A percentile compares a stretch with the other conserved stretches of the same genome.
Conservation (phyloP, 2,329 filamentous ascomycete genomes). For the Colletotrichum tropicale region DNA sequence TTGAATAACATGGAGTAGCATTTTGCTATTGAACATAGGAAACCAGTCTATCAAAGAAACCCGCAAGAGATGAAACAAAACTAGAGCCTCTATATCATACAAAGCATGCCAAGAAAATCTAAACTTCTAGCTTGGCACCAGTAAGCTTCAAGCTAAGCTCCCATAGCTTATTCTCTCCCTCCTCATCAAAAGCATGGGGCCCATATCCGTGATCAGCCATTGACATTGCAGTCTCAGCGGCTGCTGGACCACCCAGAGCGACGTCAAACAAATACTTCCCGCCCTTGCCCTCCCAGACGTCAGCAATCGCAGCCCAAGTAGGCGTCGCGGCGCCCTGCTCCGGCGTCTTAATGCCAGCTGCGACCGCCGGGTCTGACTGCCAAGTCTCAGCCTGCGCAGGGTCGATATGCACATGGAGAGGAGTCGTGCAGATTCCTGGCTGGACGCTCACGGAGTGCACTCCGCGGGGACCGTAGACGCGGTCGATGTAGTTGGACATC, state of each 20-base stretch:
- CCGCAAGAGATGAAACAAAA: background rate
- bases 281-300: constrained; percentile 43
- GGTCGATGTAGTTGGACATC: constrained; percentile 51
- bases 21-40: background rate
- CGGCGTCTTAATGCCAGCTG: background rate
- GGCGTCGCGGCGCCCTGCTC: constrained; percentile 51
- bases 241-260: background rate
- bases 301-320: constrained; percentile 42
- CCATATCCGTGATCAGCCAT: background rate
- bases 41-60: background rate
- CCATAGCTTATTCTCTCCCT: constrained; percentile 45
- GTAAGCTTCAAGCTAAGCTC: constrained; percentile 30
- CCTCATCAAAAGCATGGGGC: constrained; percentile 34
- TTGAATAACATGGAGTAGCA: background rate
- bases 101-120: background rate
- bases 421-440: constrained; percentile 42
- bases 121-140: background rate
- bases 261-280: constrained; percentile 44
- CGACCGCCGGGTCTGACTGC: background rate
- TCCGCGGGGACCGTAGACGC: constrained; percentile 41
- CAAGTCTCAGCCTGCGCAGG: background rate
- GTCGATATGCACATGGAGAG: constrained; percentile 16
- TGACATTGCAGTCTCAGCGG: background rate
- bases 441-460: constrained; percentile 46
- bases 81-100: background rate